A percentile compares a stretch with the other conserved stretches of the same genome.
Conservation (phyloP, 371 early-diverging fungal species). For the Mucor lusitanicus region DNA sequence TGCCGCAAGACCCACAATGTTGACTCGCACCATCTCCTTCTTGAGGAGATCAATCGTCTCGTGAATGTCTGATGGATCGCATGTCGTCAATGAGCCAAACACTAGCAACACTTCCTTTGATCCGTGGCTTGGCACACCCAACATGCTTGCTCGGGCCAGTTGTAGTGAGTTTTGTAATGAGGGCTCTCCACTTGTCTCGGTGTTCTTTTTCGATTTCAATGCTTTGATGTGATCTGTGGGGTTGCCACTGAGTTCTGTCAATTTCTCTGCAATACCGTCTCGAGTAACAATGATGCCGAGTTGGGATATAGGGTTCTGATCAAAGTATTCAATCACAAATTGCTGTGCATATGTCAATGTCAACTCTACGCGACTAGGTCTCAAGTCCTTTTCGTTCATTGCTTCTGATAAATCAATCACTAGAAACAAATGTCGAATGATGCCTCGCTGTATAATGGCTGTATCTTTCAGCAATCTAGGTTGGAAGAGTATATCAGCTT, state of each 20-base stretch:
- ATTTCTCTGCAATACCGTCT: slow-evolving; percentile 86
- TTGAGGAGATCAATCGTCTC: slow-evolving; percentile 75
- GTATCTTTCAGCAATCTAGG: slow-evolving; percentile 72
- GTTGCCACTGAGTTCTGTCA: slow-evolving; percentile 84
- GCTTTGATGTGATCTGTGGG: slow-evolving; percentile 78
- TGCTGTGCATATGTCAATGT: slow-evolving; percentile 67
- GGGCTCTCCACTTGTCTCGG: slow-evolving; percentile 86
- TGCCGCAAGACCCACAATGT: slow-evolving; percentile 86
- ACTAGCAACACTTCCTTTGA: slow-evolving; percentile 86
- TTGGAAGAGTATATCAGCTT: not conserved
- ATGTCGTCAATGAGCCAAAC: slow-evolving; percentile 87
- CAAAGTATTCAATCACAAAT: slow-evolving; percentile 89
- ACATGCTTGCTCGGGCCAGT: slow-evolving; percentile 66
- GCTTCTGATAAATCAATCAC: slow-evolving; percentile 83
- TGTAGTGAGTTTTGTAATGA: slow-evolving; percentile 92
- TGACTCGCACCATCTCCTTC: slow-evolving; percentile 75
- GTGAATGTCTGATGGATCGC: slow-evolving; percentile 91
- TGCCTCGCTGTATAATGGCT: slow-evolving; percentile 87
- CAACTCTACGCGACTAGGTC: slow-evolving; percentile 79
- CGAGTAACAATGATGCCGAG: slow-evolving; percentile 86
- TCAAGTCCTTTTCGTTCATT: slow-evolving; percentile 85
- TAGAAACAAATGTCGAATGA: slow-evolving; percentile 87
- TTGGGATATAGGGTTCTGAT: slow-evolving; percentile 94
- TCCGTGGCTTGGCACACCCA: slow-evolving; percentile 91
- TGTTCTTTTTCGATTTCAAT: slow-evolving; percentile 63